phyloP scores from a whole-genome alignment of 2,329 filamentous ascomycete genomes.

The Tolypocladium tundrense region DNA sequence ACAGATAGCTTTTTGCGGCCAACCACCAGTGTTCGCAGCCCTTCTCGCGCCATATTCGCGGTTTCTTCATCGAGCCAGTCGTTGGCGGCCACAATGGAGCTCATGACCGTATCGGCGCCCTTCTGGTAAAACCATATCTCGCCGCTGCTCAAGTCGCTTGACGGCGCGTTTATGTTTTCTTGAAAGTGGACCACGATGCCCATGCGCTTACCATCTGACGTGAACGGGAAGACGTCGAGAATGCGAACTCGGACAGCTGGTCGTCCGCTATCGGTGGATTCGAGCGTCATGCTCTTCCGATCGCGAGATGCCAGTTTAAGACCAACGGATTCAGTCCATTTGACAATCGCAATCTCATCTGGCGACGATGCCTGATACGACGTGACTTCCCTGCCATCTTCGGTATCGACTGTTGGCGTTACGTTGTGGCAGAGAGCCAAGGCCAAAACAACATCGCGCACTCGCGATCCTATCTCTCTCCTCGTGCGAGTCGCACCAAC shows the following conservation, averaged over 20 bases:
- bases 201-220: slow-evolving; percentile 96
- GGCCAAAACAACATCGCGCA: slow-evolving; percentile 85
- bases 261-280: slow-evolving; percentile 63
- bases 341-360: slow-evolving; percentile 95
- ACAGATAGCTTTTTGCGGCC: slow-evolving; percentile 78
- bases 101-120: slow-evolving; percentile 96
- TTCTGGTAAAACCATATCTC: slow-evolving; percentile 99
- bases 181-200: slow-evolving; percentile 88
- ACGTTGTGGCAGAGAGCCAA: slow-evolving; percentile 95
- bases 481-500: slow-evolving; percentile 68
- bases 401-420: slow-evolving; percentile 71
- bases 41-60: slow-evolving; percentile 98
- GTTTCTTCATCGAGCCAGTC: slow-evolving; percentile 99
- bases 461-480: slow-evolving; percentile 85
- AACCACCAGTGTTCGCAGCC: slow-evolving; percentile 84
- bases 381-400: slow-evolving; percentile 64
- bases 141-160: slow-evolving; percentile 43
- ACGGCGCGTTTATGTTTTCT: slow-evolving; percentile 38
- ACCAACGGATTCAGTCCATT: slow-evolving; percentile 89
- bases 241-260: slow-evolving; percentile 78
- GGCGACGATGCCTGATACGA: slow-evolving; percentile 95
- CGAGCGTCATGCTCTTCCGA: slow-evolving; percentile 72
- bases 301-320: slow-evolving; percentile 77
- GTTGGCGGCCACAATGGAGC: slow-evolving; percentile 86
- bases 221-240: slow-evolving; percentile 93